Conservation (phyloP, 305 asterid species). For the Solanum hybrid region DNA sequence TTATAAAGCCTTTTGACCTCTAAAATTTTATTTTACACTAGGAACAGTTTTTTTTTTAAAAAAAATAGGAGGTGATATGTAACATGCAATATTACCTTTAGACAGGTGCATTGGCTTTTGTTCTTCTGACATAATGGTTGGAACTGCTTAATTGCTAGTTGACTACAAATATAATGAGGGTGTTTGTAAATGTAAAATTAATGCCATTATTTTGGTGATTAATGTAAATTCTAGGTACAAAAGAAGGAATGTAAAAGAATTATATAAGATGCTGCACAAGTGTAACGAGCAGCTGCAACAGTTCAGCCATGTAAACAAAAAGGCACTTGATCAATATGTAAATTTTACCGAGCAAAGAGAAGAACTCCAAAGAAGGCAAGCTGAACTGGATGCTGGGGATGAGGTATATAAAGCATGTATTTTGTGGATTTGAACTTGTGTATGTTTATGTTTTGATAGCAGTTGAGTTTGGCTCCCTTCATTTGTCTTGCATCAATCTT, state of each 20-base stretch:
- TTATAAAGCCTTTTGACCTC: neutral
- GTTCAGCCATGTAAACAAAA: slow-evolving; percentile 97
- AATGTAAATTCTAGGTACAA: slow-evolving; percentile 50
- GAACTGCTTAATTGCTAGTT: neutral
- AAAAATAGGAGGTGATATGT: neutral
- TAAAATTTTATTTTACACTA: neutral
- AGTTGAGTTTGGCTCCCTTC: slow-evolving; percentile 3
- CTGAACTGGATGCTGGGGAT: slow-evolving; percentile 94
- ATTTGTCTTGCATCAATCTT: slow-evolving; percentile 16
- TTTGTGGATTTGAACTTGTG: slow-evolving; percentile 5
- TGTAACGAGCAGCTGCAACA: slow-evolving; percentile 87
- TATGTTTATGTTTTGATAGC: slow-evolving; percentile 9
- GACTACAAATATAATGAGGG: neutral
- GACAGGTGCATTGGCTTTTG: neutral
- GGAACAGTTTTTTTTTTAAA: neutral
- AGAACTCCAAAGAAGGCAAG: slow-evolving; percentile 89
- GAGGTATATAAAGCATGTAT: slow-evolving; percentile 39
- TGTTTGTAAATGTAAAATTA: neutral
- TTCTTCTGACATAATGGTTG: neutral
- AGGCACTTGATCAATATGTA: slow-evolving; percentile 96
- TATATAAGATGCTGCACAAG: slow-evolving; percentile 77
- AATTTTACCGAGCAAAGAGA: slow-evolving; percentile 96
- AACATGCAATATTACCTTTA: neutral
- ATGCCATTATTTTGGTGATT: neutral
- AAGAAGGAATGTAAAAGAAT: slow-evolving; percentile 64